phyloP scores from a whole-genome alignment of 257 asterid species.

The Solanum habrochaites region DNA sequence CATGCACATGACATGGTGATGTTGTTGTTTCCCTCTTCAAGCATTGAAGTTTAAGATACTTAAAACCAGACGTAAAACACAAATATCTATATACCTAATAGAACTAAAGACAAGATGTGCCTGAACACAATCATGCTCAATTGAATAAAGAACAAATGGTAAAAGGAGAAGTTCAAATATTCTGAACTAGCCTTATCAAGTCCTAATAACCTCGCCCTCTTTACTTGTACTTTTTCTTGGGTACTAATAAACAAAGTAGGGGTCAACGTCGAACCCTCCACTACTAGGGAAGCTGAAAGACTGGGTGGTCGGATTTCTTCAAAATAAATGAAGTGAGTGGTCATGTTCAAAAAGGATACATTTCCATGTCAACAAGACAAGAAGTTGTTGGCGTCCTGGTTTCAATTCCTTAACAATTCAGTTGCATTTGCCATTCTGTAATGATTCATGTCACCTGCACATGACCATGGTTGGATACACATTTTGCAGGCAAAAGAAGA shows the following conservation, averaged over 20 bases:
- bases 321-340: background rate
- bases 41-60: background rate
- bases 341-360: background rate
- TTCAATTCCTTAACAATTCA: background rate
- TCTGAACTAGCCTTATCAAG: background rate
- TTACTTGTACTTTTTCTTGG: background rate
- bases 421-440: background rate
- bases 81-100: background rate
- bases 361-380: background rate
- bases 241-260: background rate
- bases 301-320: background rate
- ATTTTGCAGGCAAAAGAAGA: constrained; percentile 71
- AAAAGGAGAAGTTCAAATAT: background rate
- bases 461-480: background rate
- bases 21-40: background rate
- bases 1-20: background rate
- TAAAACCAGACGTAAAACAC: background rate
- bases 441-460: background rate
- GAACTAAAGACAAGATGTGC: background rate
- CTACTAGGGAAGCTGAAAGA: background rate
- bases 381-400: background rate
- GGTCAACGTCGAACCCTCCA: background rate
- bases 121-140: background rate
- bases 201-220: background rate
- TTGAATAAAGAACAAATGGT: background rate